Percentiles rank a stretch among this genome's conserved stretches.
Conservation (phyloP, 305 asterid genomes). For the Withania somnifera region DNA sequence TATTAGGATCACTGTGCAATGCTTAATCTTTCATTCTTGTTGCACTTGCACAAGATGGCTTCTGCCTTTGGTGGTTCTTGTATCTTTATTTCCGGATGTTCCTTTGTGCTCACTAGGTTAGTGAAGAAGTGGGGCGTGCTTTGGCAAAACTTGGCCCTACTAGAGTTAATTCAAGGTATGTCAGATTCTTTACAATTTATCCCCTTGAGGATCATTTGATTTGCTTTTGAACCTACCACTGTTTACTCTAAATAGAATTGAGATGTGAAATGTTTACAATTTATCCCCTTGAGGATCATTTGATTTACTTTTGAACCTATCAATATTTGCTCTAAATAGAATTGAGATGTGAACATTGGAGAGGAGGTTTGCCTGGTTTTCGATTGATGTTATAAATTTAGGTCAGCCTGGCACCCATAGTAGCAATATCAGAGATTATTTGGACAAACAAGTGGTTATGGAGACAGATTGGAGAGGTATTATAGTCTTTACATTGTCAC, state of each 20-base stretch:
- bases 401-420: not conserved
- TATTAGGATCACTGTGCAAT: not conserved
- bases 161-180: conserved; percentile 18
- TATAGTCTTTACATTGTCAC: not conserved
- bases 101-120: conserved; percentile 14
- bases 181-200: not conserved
- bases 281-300: not conserved
- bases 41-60: not conserved
- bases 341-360: not conserved
- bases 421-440: not conserved
- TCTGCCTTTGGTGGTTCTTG: not conserved
- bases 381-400: not conserved
- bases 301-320: not conserved
- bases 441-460: not conserved
- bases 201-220: not conserved
- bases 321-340: not conserved
- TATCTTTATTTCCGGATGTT: not conserved
- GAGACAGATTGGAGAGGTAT: not conserved
- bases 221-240: not conserved
- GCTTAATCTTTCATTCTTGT: not conserved
- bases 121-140: conserved; percentile 29
- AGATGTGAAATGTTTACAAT: not conserved
- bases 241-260: not conserved
- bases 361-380: not conserved
- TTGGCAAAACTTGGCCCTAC: conserved; percentile 22